Percentiles rank a stretch among this genome's conserved stretches.
Evolutionary conservation across 1,284 basidiomycete genomes (phyloP).

Genomic region (Boletus smithii): DNA sequence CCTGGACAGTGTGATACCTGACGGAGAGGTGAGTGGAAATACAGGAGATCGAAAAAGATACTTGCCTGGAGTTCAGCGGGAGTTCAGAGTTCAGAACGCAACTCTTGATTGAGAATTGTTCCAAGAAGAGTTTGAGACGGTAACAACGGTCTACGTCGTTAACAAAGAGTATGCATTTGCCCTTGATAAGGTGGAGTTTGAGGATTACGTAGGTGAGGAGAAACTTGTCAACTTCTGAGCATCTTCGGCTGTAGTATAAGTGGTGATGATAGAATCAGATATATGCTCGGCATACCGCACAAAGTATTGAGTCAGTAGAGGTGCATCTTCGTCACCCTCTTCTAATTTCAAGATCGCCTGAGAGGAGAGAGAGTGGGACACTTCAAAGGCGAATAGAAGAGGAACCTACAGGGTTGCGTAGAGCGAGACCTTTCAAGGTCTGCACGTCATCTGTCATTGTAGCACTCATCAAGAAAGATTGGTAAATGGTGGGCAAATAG

Average conservation of each 20-base stretch:
- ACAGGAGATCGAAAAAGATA: background rate
- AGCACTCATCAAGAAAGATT: constrained; percentile 96
- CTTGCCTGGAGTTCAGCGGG: constrained; percentile 85
- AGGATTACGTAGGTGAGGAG: constrained; percentile 92
- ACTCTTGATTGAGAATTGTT: constrained; percentile 95
- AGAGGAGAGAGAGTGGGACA: constrained; percentile 23
- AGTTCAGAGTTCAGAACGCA: constrained; percentile 97
- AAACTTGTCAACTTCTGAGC: constrained; percentile 94
- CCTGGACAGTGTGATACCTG: constrained; percentile 96
- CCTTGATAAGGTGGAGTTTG: constrained; percentile 91
- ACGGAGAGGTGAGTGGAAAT: constrained; percentile 4
- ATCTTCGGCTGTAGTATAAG: constrained; percentile 43
- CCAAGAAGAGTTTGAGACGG: constrained; percentile 93
- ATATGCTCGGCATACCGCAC: constrained; percentile 51
- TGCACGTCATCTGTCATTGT: constrained; percentile 97
- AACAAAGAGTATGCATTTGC: constrained; percentile 96
- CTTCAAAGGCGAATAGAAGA: background rate
- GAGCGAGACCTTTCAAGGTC: constrained; percentile 80
- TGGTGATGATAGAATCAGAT: background rate
- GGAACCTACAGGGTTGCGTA: constrained; percentile 79
- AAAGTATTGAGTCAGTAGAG: constrained; percentile 82
- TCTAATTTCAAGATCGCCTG: constrained; percentile 84
- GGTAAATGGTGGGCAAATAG: constrained; percentile 84
- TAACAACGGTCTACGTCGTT: constrained; percentile 96
- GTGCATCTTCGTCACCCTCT: constrained; percentile 78